phyloP scores from a whole-genome alignment of 2,329 filamentous ascomycete genomes.

The Cladosporium sp. region DNA sequence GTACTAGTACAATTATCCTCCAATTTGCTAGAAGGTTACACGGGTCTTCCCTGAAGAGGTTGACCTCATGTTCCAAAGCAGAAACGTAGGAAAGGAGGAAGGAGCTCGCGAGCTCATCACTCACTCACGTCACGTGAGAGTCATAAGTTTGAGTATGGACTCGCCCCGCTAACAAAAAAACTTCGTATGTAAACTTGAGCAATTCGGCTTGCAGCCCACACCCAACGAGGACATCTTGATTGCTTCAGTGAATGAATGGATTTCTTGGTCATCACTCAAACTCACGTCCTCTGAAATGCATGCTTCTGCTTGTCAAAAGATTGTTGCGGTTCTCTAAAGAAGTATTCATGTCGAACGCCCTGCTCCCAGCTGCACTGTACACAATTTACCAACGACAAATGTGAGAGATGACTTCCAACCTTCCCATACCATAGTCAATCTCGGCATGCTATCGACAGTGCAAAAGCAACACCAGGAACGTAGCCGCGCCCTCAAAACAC shows the following conservation, averaged over 20 bases:
- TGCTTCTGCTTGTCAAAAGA: neutral
- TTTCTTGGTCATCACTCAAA: neutral
- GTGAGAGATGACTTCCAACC: neutral
- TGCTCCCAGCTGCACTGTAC: neutral
- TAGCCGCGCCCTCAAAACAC: neutral
- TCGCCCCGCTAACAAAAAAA: neutral
- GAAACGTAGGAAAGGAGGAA: neutral
- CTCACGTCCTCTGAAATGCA: neutral
- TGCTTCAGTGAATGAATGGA: no score
- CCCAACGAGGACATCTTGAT: no score
- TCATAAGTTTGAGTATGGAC: neutral
- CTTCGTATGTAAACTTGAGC: neutral
- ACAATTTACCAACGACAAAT: neutral
- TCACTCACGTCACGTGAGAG: neutral
- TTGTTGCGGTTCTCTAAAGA: neutral
- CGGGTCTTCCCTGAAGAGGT: no score
- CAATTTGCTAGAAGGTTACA: no score
- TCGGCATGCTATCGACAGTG: neutral
- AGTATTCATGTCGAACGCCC: neutral
- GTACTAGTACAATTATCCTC: no score
- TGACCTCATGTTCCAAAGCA: neutral
- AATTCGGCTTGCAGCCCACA: neutral
- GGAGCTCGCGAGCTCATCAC: neutral
- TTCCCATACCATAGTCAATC: neutral
- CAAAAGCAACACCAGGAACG: neutral